phyloP scores from a whole-genome alignment of 257 asterid genomes.

The Solanum corneliomulleri region DNA sequence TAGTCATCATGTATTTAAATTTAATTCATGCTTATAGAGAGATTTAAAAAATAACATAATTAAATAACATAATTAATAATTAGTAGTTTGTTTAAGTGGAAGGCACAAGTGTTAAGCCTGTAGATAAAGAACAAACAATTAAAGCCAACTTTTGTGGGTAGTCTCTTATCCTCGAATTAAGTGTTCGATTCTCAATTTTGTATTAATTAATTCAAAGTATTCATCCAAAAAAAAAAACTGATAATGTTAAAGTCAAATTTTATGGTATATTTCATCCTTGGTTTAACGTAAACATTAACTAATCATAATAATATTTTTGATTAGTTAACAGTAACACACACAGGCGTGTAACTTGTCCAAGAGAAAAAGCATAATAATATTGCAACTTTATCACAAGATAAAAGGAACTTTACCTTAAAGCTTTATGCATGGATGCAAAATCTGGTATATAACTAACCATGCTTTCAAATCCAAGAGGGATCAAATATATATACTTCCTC shows the following conservation, averaged over 20 bases:
- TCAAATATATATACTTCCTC: background rate
- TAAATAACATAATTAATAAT: background rate
- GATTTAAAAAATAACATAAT: background rate
- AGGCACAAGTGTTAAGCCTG: background rate
- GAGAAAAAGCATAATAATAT: background rate
- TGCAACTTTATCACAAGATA: background rate
- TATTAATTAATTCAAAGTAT: background rate
- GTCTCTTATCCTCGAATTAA: background rate
- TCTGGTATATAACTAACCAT: background rate
- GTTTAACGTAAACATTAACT: background rate
- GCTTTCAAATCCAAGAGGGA: background rate
- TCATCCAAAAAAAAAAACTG: background rate
- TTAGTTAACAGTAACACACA: background rate
- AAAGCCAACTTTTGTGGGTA: background rate
- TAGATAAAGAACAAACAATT: background rate
- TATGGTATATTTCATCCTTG: background rate
- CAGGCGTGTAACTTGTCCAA: background rate
- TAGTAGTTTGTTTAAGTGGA: background rate
- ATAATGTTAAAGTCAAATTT: background rate
- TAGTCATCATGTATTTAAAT: background rate
- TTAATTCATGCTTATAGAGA: background rate
- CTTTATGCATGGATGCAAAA: background rate
- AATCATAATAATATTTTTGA: background rate
- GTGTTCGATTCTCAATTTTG: background rate
- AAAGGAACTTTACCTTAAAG: background rate